Base-by-base conservation (phyloP, 345 rosid genomes). In the Corchorus capsularis region DNA sequence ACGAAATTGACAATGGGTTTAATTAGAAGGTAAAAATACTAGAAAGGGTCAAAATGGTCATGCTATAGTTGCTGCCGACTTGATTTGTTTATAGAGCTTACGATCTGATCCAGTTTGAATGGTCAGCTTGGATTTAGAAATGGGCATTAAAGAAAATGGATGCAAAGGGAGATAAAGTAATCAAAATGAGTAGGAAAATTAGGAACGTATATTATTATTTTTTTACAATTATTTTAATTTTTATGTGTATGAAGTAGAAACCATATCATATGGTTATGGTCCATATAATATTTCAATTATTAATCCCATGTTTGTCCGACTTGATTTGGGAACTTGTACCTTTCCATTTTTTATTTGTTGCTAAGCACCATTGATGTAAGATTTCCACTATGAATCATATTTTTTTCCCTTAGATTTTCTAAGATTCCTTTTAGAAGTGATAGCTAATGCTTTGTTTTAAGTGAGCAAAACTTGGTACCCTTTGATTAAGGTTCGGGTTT, bases 61-160 rank as follows among this genome's bases (percentile, higher is more conserved):
- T 56, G 19, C 4, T 17, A 4, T 46, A 10, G 55, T 59, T 20
- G n/a, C 67, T 20, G n/a, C 67, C 43, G 55, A 75, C 50, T 32
- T 9, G 27, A 52, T 37, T 55, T 57, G 35, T 52, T 22, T 32
- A 3, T 8, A 3, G 60, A 32, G 7, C 15, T 35, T 8, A 32
- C 3, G 68, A 59, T 56, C 41, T 2, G 59, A 46, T 67, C 35
- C 43, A 20, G 57, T 67, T 76, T 72, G 60, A 75, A 64, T 63
- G 79, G 63, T 54, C 69, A 54, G 8, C 46, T 56, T 5, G 27
- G 49, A 17, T 27, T 27, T 27, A 69, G 32, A 49, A 5, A 14
- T 4, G 34, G 6, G 59, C 57, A 39, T 2, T 2, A 14, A 45
- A 7, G 6, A 20, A 56, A 74, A 12, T 12, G 9, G 37, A 17